Evolutionary conservation across 768 basidiomycete species (phyloP), one percentile per base, ranked within the genome.

Genomic region (Macrolepiota dolichaula): DNA sequence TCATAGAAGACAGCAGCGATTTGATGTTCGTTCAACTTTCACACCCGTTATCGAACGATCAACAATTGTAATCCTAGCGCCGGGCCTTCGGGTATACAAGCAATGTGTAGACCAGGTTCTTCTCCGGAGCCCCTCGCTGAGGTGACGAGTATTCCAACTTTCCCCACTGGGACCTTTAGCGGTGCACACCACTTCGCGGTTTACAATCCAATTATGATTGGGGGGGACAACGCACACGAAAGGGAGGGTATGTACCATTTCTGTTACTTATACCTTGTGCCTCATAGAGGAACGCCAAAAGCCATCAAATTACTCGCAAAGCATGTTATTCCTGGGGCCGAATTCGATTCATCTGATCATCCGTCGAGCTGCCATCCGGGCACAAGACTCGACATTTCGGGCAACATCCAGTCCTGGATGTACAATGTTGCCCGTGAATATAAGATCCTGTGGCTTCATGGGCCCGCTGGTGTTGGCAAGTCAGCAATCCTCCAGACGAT

Each of bases 401-500:
- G 11, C 24, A 25, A 47, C 22, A 47, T 47, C 4, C 46, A 22
- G 46, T 19, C 46, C 2, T 24, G 46, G 24, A 19, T 47, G 46
- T 7, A 24, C 10, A 19, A 47, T 12, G 0, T 47, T 3, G 22
- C 5, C 17, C 46, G 19, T 3, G 17, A 47, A 12, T 11, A 24
- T 0, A 47, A 47, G 9, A 1, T 47, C 19, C 10, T 47, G 11
- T 47, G 46, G 46, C 46, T 47, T 19, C 22, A 47, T 12, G 57
- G 57, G 10, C 47, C 57, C 12, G 57, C 57, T 24, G 57, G 57
- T 11, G 57, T 58, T 1, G 57, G 55, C 6, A 56, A 56, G 27
- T 56, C 55, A n/a, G 55, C 55, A 2, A 46, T 56, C n/a, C 46
- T 47, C 44, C 46, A 58, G 49, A 50, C 17, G 11, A 24, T 58